phyloP scores from a whole-genome alignment of 1,139 yeast genomes.

The Yamadazyma aaseri region DNA sequence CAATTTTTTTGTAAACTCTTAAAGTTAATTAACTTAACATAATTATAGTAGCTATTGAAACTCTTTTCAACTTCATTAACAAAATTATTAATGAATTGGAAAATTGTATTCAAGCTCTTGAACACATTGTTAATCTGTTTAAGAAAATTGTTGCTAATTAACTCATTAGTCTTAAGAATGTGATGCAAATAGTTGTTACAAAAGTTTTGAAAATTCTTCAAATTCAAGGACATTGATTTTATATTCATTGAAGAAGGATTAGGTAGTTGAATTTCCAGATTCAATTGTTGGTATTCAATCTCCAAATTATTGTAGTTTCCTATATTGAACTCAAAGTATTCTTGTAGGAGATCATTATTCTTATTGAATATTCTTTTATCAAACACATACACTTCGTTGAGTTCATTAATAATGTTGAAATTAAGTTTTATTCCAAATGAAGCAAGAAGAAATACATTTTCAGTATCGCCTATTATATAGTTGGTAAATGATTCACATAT shows the following conservation, averaged over 20 bases:
- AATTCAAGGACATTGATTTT: constrained; percentile 21
- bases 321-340: constrained; percentile 16
- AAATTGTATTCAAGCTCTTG: constrained; percentile 53
- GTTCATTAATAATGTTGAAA: constrained; percentile 46
- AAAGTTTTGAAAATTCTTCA: constrained; percentile 30
- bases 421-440: constrained; percentile 65
- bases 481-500: constrained; percentile 30
- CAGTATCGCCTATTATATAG: constrained; percentile 35
- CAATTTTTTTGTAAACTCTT: constrained; percentile 51
- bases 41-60: constrained; percentile 49
- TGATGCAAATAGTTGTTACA: constrained; percentile 23
- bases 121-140: constrained; percentile 42
- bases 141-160: constrained; percentile 18
- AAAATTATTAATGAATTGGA: constrained; percentile 57
- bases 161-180: constrained; percentile 19
- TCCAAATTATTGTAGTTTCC: constrained; percentile 12
- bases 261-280: constrained; percentile 1
- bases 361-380: constrained; percentile 52
- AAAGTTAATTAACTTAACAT: constrained; percentile 43
- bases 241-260: constrained; percentile 7
- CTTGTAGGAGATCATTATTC: constrained; percentile 8
- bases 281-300: constrained; percentile 10
- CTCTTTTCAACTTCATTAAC: constrained; percentile 50
- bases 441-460: constrained; percentile 57
- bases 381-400: constrained; percentile 55